Evolutionary conservation across 192 early-diverging fungal genomes (phyloP).

Genomic region (Coemansia sp.): DNA sequence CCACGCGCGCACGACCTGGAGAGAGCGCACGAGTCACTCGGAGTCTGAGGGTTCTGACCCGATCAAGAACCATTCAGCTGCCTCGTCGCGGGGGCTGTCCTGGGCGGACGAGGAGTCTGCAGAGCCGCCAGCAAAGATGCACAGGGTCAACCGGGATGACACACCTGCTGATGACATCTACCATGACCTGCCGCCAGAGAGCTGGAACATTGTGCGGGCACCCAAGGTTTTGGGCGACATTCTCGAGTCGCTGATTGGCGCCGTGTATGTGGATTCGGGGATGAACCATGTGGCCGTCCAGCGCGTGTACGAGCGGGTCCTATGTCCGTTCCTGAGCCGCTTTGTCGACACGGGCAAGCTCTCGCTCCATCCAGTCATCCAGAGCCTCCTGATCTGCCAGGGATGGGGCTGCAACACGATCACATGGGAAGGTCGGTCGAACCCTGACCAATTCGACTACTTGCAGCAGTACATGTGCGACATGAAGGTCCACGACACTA

Average conservation of each 20-base stretch:
- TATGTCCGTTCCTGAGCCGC: conserved; percentile 41
- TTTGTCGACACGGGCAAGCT: conserved; percentile 48
- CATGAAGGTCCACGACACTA: conserved; percentile 15
- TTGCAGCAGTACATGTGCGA: conserved; percentile 24
- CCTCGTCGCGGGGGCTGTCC: too few species aligned
- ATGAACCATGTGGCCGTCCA: conserved; percentile 55
- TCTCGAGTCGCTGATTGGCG: conserved; percentile 83
- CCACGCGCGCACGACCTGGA: conserved; percentile 17
- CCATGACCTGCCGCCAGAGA: conserved; percentile 53
- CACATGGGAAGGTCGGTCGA: conserved; percentile 13
- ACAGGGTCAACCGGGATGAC: background rate
- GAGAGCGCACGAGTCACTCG: background rate
- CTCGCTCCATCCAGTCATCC: conserved; percentile 41
- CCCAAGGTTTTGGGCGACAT: conserved; percentile 87
- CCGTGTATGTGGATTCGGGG: conserved; percentile 76
- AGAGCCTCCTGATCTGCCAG: conserved; percentile 39
- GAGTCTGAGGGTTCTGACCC: too few species aligned
- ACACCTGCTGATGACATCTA: conserved; percentile 11
- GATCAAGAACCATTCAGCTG: too few species aligned
- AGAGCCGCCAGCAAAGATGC: background rate
- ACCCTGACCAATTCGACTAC: conserved; percentile 30
- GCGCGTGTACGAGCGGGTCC: conserved; percentile 36
- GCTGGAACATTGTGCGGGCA: conserved; percentile 71
- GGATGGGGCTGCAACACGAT: conserved; percentile 39
- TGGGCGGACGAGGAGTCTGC: background rate